Base-by-base conservation (phyloP, 1,284 basidiomycete genomes). In the Cryptococcus depauperatus region DNA sequence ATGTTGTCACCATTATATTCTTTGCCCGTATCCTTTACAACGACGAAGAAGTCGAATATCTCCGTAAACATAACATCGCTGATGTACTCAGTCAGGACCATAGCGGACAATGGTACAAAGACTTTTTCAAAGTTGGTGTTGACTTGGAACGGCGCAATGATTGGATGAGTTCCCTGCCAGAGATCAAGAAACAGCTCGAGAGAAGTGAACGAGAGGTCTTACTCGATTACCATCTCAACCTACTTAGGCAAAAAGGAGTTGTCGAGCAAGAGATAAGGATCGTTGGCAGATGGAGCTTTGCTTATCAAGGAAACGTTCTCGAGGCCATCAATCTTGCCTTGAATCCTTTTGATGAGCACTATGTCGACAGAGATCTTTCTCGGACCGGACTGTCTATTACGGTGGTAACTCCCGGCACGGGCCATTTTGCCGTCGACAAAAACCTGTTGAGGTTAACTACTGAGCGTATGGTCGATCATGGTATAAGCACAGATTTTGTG, bases 11-110 rank as follows among this genome's bases (percentile, higher is more conserved):
- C 6, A 85, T 99, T 54, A 85, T 96, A 40, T 80, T 98, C 42
- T 91, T 97, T 54, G 92, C 91, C 2, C 81, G 95, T 37, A 89
- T 97, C 4, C 85, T 83, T 68, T 98, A 98, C 68, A 85, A 93
- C 55, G 74, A 80, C 40, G 77, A 79, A 2, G 91, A 95, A 64
- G 77, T 85, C 28, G 79, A 79, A 43, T 87, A 88, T 57, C 54
- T 73, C 49, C 49, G 55, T 22, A 47, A 58, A 28, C 58, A 66
- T 47, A 62, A 62, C 14, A 49, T 68, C n/a, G 64, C 66, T 5
- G 79, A 82, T 6, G 83, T 87, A 25, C 72, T 92, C 29, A 76
- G 79, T 14, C 74, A 78, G 50, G 83, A 89, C 57, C 81, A 83
- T 49, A 75, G 82, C 44, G 79, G 80, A 14, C 75, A 78, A 34